Base-by-base conservation (phyloP, 371 early-diverging fungal genomes). In the Batrachochytrium dendrobatidis region DNA sequence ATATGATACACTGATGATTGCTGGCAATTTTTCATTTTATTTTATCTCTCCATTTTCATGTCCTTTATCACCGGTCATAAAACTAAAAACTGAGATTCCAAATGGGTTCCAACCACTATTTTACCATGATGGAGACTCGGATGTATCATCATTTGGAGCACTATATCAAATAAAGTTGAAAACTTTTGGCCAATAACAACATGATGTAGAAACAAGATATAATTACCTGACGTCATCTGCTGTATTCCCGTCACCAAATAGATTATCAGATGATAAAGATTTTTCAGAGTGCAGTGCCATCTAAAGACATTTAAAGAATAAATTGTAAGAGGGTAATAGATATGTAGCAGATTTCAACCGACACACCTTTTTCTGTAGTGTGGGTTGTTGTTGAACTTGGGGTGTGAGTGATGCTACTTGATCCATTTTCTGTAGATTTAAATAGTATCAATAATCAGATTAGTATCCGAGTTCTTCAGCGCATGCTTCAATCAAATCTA, bases 161-260 rank as follows among this genome's bases (percentile, higher is more conserved):
- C n/a, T n/a, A n/a, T n/a, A n/a, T n/a, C n/a, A n/a, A n/a, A n/a
- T n/a, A n/a, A n/a, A n/a, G n/a, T n/a, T n/a, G n/a, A n/a, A n/a
- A n/a, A n/a, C n/a, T n/a, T n/a, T n/a, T n/a, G n/a, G n/a, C n/a
- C n/a, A n/a, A 32, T 7, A 56, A 18, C 1, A 26, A 4, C 18
- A 49, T n/a, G 46, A 17, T 45, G 12, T 31, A 22, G 32, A 22
- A n/a, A 17, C 20, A 15, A 51, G 25, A 29, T 17, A 32, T 56
- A 32, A 54, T 24, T 45, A 65, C 68, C 68, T 68, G 33, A 65
- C 54, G 51, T 68, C 68, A 46, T 68, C 68, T 1, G 33, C 65
- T 22, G 68, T 68, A 46, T 64, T 60, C 2, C 65, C 62, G 5
- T 50, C 62, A 31, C 54, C 66, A 39, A 62, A 61, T 1, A 25